These are phyloP conservation scores for Dactylonectria estremocensis DNA, from an alignment of 2,329 filamentous ascomycete species.

Conservation along the genomic window DNA sequence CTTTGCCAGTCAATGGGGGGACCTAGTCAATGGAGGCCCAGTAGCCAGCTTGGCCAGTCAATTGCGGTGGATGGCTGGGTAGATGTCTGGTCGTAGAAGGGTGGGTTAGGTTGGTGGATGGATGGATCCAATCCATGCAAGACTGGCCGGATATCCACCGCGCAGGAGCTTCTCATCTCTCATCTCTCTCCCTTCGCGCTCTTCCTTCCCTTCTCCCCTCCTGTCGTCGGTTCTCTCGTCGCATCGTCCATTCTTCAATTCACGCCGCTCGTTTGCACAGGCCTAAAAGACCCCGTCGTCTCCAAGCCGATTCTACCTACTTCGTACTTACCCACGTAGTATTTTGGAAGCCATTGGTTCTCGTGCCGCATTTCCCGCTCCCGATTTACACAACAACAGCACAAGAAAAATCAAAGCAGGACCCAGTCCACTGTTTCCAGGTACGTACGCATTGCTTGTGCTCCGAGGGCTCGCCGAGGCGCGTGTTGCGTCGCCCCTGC, in stretches of 20 bases:
- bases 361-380: conserved; percentile 40
- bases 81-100: conserved; percentile 11
- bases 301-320: conserved; percentile 45
- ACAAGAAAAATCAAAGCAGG: conserved; percentile 33
- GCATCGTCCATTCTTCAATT: conserved; percentile 53
- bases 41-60: no score
- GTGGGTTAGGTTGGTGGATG: conserved; percentile 29
- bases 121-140: conserved; percentile 39
- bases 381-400: conserved; percentile 43
- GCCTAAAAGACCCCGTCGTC: conserved; percentile 49
- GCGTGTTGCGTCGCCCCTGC: conserved; percentile 41
- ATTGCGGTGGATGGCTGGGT: conserved; percentile 16
- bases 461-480: conserved; percentile 42
- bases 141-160: conserved; percentile 44
- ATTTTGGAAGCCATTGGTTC: conserved; percentile 35
- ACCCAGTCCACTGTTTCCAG: conserved; percentile 41
- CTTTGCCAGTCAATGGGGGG: neutral
- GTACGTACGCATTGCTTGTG: conserved; percentile 40
- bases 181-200: conserved; percentile 43
- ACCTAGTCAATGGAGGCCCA: no score
- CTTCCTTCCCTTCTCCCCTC: conserved; percentile 45
- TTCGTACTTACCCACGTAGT: conserved; percentile 39
- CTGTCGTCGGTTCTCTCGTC: conserved; percentile 48
- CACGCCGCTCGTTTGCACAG: conserved; percentile 57
- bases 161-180: conserved; percentile 46